Percentiles rank a stretch among this genome's conserved stretches.
Evolutionary conservation across 306 rosid genomes (phyloP).

Genomic region (Sesbania bispinosa): DNA sequence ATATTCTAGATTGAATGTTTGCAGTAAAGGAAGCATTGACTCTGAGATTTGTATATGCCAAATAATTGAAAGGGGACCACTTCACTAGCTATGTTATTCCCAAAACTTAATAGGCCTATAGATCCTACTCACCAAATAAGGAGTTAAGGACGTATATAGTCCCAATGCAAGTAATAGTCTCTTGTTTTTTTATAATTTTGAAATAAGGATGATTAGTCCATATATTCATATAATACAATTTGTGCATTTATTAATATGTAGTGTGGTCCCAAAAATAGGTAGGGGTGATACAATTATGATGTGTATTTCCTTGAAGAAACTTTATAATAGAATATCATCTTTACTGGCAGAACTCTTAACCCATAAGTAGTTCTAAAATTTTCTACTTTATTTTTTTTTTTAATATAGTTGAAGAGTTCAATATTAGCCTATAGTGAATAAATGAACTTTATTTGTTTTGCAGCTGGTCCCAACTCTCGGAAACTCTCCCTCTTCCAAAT

Average conservation of each 20-base stretch:
- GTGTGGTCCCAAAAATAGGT: too few relatives aligned
- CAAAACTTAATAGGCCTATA: constrained; percentile 30
- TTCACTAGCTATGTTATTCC: constrained; percentile 40
- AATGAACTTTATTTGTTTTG: constrained; percentile 40
- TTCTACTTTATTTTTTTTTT: constrained; percentile 19
- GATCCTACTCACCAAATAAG: constrained; percentile 22
- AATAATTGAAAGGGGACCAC: constrained; percentile 62
- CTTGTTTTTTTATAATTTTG: constrained; percentile 27
- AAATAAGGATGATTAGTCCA: constrained; percentile 15
- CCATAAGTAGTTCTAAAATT: constrained; percentile 23
- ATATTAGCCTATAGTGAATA: constrained; percentile 29
- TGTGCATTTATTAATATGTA: too few relatives aligned
- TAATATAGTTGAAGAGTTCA: constrained; percentile 23
- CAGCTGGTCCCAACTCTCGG: constrained; percentile 99
- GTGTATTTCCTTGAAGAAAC: constrained; percentile 18
- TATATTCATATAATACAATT: constrained; percentile 13
- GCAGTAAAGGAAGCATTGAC: constrained; percentile 39
- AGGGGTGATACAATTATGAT: constrained; percentile 17
- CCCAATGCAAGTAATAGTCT: too few relatives aligned
- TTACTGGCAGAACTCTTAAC: constrained; percentile 16
- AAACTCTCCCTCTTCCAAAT: constrained; percentile 96
- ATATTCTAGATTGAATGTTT: constrained; percentile 25
- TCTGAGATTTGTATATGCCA: constrained; percentile 37
- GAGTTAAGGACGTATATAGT: constrained; percentile 24
- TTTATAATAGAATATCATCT: constrained; percentile 22